Base-by-base conservation (phyloP, 805 yeast genomes). In the Candida peoriensis region DNA sequence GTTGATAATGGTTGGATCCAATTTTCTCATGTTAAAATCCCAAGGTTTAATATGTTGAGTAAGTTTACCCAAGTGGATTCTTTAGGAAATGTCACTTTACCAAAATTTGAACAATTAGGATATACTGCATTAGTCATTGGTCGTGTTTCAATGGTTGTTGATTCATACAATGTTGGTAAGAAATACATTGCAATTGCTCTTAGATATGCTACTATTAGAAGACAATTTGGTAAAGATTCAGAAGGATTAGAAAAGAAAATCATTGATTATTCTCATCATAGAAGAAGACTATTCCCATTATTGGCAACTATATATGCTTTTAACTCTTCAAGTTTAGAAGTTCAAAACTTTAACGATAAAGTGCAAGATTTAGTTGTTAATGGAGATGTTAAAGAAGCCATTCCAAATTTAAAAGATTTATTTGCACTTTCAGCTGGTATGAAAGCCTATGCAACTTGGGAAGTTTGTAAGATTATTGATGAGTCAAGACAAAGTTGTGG, bases 1-100 rank as follows among this genome's bases (percentile, higher is more conserved):
- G 85, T 88, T 47, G 97, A 88, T 58, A 88, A 88, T 58, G 97
- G 97, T 36, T 88, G 96, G 96, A 86, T 89, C 51, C 96, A 88
- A 62, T 88, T 84, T 63, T 70, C 83, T 37, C 70, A 81, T 47
- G 96, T 86, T 30, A 71, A 80, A 37, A 82, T 88, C 44, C 97
- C 97, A 38, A 74, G 89, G 43, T 80, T 73, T 56, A 83, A 72
- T 60, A 78, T 88, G 93, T 67, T 89, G 50, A 77, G 79, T 60
- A 83, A 80, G 58, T 88, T 78, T 61, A 74, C 89, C 36, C 73
- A 75, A 53, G 85, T 88, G 34, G 70, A 74, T 28, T 62, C 68
- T 9, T 73, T 76, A 12, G 88, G 89, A 23, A 73, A 73, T 37
- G 94, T 84, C 37, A 69, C 70, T 18, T 74, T 76, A 46, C 48